Evolutionary conservation across 257 asterid genomes (phyloP).

Genomic region (Jaltomata sinuosa): DNA sequence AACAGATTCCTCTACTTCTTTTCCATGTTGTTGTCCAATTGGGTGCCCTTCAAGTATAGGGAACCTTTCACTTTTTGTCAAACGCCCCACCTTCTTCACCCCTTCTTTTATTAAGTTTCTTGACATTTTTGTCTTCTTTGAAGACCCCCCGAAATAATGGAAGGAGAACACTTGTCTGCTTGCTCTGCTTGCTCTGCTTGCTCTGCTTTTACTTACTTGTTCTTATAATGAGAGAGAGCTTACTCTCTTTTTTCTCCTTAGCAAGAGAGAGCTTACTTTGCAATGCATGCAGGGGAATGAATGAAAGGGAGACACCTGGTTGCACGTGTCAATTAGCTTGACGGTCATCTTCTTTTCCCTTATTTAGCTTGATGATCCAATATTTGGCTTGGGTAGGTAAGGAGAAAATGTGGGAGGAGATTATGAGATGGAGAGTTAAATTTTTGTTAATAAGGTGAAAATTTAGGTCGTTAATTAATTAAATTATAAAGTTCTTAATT

Average conservation of each 20-base stretch:
- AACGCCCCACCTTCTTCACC: constrained; percentile 12
- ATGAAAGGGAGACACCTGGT: constrained; percentile 13
- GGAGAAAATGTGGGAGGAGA: too few relatives aligned
- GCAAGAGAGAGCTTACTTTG: neutral
- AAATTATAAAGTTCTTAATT: too few relatives aligned
- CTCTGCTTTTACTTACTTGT: neutral
- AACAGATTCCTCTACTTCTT: constrained; percentile 27
- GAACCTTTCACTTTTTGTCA: constrained; percentile 22
- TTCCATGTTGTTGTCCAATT: constrained; percentile 46
- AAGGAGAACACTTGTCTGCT: neutral
- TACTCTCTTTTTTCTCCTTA: neutral
- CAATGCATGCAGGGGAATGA: neutral
- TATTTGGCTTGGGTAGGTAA: neutral
- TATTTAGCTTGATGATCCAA: neutral
- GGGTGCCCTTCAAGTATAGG: constrained; percentile 45
- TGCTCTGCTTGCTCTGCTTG: neutral
- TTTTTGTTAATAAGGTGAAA: too few relatives aligned
- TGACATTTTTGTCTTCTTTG: constrained; percentile 10
- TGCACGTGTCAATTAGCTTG: constrained; percentile 26
- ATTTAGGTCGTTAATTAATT: too few relatives aligned
- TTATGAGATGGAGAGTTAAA: too few relatives aligned
- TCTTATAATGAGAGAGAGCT: neutral
- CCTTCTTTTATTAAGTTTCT: constrained; percentile 29
- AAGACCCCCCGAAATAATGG: too few relatives aligned
- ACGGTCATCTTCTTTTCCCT: neutral